A percentile compares a stretch with the other conserved stretches of the same genome.
Conservation (phyloP, 192 early-diverging fungal genomes). For the Gaertneriomyces semiglobifer region DNA sequence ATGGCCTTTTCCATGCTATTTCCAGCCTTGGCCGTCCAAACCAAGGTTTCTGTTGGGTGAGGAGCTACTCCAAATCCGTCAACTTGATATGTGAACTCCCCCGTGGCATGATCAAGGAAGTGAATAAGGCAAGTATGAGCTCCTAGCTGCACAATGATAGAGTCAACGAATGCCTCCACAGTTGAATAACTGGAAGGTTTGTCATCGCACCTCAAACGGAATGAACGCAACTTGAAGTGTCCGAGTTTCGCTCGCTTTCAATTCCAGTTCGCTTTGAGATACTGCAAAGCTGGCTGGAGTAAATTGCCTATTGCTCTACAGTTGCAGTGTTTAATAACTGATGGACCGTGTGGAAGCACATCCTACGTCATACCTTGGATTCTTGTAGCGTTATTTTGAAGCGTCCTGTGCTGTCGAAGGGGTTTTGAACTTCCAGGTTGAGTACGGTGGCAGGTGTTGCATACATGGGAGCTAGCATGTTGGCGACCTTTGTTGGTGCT, state of each 20-base stretch:
- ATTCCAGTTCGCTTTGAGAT: constrained; percentile 9
- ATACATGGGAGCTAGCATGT: constrained; percentile 40
- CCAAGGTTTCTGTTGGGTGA: constrained; percentile 27
- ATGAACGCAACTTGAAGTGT: constrained; percentile 37
- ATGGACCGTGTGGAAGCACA: not conserved
- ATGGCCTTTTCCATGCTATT: constrained; percentile 46
- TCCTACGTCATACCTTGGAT: constrained; percentile 20
- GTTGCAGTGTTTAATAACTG: no score
- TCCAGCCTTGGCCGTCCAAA: constrained; percentile 42
- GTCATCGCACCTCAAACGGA: constrained; percentile 40
- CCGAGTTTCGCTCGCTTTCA: constrained; percentile 28
- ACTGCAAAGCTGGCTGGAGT: no score
- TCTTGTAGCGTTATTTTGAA: constrained; percentile 39
- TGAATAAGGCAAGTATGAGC: constrained; percentile 45
- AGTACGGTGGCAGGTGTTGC: constrained; percentile 34
- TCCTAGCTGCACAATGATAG: constrained; percentile 24
- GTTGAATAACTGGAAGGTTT: not conserved
- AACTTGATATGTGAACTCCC: constrained; percentile 52
- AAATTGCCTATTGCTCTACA: no score
- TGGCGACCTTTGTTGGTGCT: constrained; percentile 26
- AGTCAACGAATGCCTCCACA: not conserved
- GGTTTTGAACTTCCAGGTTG: constrained; percentile 39
- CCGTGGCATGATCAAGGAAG: constrained; percentile 41
- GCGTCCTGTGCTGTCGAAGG: constrained; percentile 31
- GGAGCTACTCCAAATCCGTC: constrained; percentile 35